Evolutionary conservation across 2,329 filamentous ascomycete genomes (phyloP), one percentile per base, ranked within the genome.

Genomic region (Colletotrichum somersetense): DNA sequence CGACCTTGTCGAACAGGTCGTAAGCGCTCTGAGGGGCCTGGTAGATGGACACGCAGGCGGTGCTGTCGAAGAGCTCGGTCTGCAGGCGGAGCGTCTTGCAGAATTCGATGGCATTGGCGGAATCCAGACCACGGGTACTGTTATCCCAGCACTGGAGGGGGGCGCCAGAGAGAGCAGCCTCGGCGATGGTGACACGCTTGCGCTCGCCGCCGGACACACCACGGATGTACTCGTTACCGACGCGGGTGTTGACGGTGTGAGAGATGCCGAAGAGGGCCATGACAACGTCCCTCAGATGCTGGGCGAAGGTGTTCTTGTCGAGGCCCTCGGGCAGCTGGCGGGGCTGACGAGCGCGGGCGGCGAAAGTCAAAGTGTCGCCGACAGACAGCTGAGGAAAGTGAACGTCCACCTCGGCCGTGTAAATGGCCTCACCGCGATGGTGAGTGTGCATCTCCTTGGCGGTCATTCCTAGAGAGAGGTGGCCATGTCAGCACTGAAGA

Each of bases 351-450:
- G 93, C 92, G 23, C 89, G 85, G 5, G 93, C 92, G 23, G 93
- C 93, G 74, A 96, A 96, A 66, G 89, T 91, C 58, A 96, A 86
- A 1, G 93, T 96, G 77, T 96, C 92, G 63, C 92, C 92, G 55
- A 96, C 93, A 1, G 89, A 91, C 76, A 96, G 82, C 82, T 91
- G 89, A 16, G 93, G 92, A 78, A 95, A 95, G 81, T 95, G 93
- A 5, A 93, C 91, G 79, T 97, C 94, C 46, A 93, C 91, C 80
- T 96, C 93, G 71, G 93, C 93, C 0, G 93, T 95, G 82, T 96
- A 96, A 79, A 96, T 95, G 73, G 93, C 93, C 82, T 97, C 94
- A 75, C 94, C 94, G 38, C 93, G 91, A 83, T 96, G 95, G 73
- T 89, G 85, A 14, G 89, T 89, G 82, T 93, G 89, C 92, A 96